These are phyloP conservation scores for Moniliophthora roreri DNA, from an alignment of 1,284 basidiomycete species.

Conservation along the genomic window DNA sequence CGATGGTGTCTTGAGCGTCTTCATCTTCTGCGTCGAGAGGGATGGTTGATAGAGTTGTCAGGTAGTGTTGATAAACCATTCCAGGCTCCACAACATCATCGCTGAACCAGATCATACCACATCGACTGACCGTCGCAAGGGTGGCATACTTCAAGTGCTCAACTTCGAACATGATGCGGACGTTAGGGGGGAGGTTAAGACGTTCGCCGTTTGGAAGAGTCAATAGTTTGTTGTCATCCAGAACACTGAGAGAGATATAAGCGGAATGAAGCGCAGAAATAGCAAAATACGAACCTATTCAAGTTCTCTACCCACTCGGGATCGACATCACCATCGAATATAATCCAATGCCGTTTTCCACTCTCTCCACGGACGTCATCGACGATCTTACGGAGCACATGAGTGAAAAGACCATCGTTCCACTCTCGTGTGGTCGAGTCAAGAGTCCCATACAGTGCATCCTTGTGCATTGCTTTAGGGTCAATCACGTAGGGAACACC, in stretches of 20 bases:
- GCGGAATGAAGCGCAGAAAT: conserved; percentile 5
- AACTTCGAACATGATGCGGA: conserved; percentile 99
- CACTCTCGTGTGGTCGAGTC: conserved; percentile 98
- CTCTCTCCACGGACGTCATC: conserved; percentile 99
- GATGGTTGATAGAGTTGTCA: conserved; percentile 73
- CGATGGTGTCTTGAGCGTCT: conserved; percentile 62
- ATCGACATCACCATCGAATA: conserved; percentile 99
- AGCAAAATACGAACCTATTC: conserved; percentile 74
- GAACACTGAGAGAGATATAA: conserved; percentile 62
- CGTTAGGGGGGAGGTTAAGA: conserved; percentile 94
- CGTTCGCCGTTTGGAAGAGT: conserved; percentile 99
- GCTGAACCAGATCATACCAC: conserved; percentile 99
- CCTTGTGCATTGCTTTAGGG: conserved; percentile 99
- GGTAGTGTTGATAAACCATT: conserved; percentile 93
- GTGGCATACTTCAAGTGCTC: conserved; percentile 98
- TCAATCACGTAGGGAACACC: conserved; percentile 97
- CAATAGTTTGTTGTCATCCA: conserved; percentile 98
- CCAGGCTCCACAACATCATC: conserved; percentile 89
- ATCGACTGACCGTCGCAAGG: conserved; percentile 97
- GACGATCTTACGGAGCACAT: conserved; percentile 96
- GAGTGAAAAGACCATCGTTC: conserved; percentile 99
- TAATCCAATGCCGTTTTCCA: conserved; percentile 97
- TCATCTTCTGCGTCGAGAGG: conserved; percentile 94
- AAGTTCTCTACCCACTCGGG: conserved; percentile 99
- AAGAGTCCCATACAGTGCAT: conserved; percentile 95